A percentile compares a stretch with the other conserved stretches of the same genome.
Evolutionary conservation across 768 basidiomycete species (phyloP).

Genomic region (Lentinula sp.): DNA sequence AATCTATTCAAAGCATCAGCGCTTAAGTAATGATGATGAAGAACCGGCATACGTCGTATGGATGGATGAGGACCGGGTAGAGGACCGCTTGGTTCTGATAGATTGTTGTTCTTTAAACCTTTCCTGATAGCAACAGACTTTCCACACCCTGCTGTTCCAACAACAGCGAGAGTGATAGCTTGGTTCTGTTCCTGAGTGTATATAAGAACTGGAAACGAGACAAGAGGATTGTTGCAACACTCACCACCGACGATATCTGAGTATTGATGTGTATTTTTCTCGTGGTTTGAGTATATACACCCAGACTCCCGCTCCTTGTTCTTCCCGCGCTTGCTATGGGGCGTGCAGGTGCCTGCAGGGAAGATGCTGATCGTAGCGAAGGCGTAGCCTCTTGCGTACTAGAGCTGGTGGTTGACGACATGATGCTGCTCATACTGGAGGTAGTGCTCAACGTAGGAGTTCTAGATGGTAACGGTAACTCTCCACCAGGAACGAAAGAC

Average conservation of each 20-base stretch:
- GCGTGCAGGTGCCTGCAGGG: conserved; percentile 27
- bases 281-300: conserved; percentile 31
- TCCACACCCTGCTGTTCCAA: conserved; percentile 76
- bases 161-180: conserved; percentile 64
- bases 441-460: conserved; percentile 32
- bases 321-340: conserved; percentile 33
- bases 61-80: conserved; percentile 24
- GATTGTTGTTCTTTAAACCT: conserved; percentile 60
- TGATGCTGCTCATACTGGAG: conserved; percentile 31
- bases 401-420: conserved; percentile 26
- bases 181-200: conserved; percentile 13
- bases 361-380: conserved; percentile 30
- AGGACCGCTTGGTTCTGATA: conserved; percentile 37
- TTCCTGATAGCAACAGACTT: conserved; percentile 79
- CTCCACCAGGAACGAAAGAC: conserved; percentile 44
- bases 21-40: not conserved
- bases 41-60: conserved; percentile 28
- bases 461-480: conserved; percentile 58
- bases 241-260: conserved; percentile 21
- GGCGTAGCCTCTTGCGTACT: conserved; percentile 31
- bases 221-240: not conserved
- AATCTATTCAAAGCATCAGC: conserved; percentile 18
- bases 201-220: not conserved
- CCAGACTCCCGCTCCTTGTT: conserved; percentile 57
- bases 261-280: conserved; percentile 32